Percentiles rank a stretch among this genome's conserved stretches.
Conservation (phyloP, 2,329 filamentous ascomycete genomes). For the Curvularia hawaiiensis region DNA sequence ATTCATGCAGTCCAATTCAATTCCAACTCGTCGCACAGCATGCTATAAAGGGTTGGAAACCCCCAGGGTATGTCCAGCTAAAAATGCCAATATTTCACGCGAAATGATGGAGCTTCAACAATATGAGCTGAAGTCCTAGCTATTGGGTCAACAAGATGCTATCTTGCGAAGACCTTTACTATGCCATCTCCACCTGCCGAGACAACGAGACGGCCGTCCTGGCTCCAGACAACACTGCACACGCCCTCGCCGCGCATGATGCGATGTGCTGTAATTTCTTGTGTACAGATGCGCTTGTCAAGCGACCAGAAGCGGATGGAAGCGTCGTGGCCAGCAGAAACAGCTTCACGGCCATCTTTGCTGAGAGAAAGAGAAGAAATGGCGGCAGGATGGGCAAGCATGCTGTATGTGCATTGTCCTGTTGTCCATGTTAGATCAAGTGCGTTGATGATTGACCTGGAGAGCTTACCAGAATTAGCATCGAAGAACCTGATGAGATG, state of each 20-base stretch:
- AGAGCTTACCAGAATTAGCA: slow-evolving; percentile 89
- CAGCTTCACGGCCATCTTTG: slow-evolving; percentile 90
- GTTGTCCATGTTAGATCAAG: slow-evolving; percentile 8
- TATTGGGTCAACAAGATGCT: slow-evolving; percentile 18
- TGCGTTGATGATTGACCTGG: slow-evolving; percentile 6
- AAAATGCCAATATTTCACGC: slow-evolving; percentile 24
- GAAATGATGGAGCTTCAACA: slow-evolving; percentile 11
- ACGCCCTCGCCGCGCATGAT: slow-evolving; percentile 96
- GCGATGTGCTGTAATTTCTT: slow-evolving; percentile 91
- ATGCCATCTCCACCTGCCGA: slow-evolving; percentile 94
- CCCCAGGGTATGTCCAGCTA: slow-evolving; percentile 27
- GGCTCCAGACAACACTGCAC: slow-evolving; percentile 93
- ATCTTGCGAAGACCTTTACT: slow-evolving; percentile 79
- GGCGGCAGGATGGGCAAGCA: slow-evolving; percentile 93
- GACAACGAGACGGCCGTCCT: slow-evolving; percentile 92
- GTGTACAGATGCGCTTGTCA: slow-evolving; percentile 92
- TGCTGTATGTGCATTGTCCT: slow-evolving; percentile 99
- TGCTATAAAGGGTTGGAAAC: slow-evolving; percentile 6
- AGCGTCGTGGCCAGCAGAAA: slow-evolving; percentile 94
- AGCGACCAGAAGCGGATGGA: slow-evolving; percentile 96
- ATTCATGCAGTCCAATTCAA: slow-evolving; percentile 15
- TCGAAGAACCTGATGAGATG: slow-evolving; percentile 96
- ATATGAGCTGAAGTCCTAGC: slow-evolving; percentile 17
- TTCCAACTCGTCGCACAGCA: slow-evolving; percentile 5
- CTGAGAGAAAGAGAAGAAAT: slow-evolving; percentile 92